Percentiles rank a stretch among this genome's conserved stretches.
Evolutionary conservation across 2,329 filamentous ascomycete species (phyloP).

Genomic region (Rhynchosporium secalis): DNA sequence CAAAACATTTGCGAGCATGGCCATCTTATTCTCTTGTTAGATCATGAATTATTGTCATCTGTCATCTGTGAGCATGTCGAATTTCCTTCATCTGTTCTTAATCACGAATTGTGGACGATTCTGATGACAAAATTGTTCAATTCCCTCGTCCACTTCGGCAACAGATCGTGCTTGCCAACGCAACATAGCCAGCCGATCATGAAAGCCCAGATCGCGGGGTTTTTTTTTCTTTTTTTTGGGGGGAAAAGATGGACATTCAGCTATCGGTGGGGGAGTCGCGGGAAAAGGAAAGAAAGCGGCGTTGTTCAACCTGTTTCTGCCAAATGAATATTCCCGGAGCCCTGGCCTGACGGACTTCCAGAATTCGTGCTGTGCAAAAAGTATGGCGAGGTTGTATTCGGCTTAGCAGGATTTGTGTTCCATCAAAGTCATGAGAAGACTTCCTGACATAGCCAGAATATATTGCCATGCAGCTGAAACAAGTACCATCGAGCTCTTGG

Average conservation of each 20-base stretch:
- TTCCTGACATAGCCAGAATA: slow-evolving; percentile 38
- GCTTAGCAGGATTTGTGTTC: slow-evolving; percentile 35
- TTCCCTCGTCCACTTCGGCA: no score
- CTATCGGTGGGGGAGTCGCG: slow-evolving; percentile 45
- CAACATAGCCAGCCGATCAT: slow-evolving; percentile 46
- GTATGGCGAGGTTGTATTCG: slow-evolving; percentile 49
- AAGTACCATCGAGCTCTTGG: slow-evolving; percentile 54
- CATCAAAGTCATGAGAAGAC: background rate
- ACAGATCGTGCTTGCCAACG: slow-evolving; percentile 36
- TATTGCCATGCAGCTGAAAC: slow-evolving; percentile 50
- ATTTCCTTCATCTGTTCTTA: no score
- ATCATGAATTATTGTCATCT: no score
- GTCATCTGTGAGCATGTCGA: no score
- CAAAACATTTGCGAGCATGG: no score
- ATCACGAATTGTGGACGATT: no score
- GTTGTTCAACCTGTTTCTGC: slow-evolving; percentile 45
- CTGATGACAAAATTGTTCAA: no score
- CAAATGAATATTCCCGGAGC: slow-evolving; percentile 45
- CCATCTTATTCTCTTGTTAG: no score
- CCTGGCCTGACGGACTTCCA: slow-evolving; percentile 49
- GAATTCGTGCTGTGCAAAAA: slow-evolving; percentile 48
- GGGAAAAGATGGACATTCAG: slow-evolving; percentile 44
- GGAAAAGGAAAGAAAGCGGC: slow-evolving; percentile 44
- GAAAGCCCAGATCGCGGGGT: slow-evolving; percentile 42
- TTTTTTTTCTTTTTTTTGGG: slow-evolving; percentile 14